Conservation (phyloP, 495 filamentous ascomycete species). For the Aspergillus bridgeri region DNA sequence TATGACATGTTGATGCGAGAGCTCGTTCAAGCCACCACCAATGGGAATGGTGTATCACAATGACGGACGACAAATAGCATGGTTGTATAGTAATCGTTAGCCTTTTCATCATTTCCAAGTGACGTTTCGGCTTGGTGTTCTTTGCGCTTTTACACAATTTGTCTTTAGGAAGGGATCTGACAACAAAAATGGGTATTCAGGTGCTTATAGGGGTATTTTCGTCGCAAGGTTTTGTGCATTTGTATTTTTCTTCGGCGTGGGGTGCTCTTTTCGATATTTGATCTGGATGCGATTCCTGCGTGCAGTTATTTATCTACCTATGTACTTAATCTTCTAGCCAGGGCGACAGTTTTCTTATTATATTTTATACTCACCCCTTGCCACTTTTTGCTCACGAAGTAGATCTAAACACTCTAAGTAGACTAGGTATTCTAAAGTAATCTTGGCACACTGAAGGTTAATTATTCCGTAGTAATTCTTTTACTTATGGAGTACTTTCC, state of each 20-base stretch:
- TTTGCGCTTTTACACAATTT: neutral
- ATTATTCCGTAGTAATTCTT: too few relatives aligned
- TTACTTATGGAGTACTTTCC: too few relatives aligned
- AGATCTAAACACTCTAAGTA: too few relatives aligned
- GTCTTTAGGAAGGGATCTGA: slow-evolving; percentile 6
- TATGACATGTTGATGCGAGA: slow-evolving; percentile 38
- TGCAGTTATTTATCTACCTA: neutral
- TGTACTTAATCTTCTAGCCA: too few relatives aligned
- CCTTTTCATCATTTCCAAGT: slow-evolving; percentile 3
- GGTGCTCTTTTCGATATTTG: neutral
- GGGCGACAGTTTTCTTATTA: too few relatives aligned
- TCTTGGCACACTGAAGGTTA: too few relatives aligned
- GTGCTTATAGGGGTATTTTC: slow-evolving; percentile 12
- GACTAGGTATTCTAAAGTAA: too few relatives aligned
- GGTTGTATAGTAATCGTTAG: slow-evolving; percentile 18
- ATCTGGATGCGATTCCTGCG: neutral
- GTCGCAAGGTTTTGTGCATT: neutral
- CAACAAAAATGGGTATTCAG: slow-evolving; percentile 10
- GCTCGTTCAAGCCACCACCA: slow-evolving; percentile 35
- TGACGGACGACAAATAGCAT: slow-evolving; percentile 12
- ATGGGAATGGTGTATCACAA: slow-evolving; percentile 29
- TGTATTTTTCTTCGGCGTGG: neutral
- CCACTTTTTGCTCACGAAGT: too few relatives aligned
- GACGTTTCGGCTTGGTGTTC: slow-evolving; percentile 9
- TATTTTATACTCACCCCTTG: too few relatives aligned